Conservation (phyloP, 2,329 filamentous ascomycete genomes). For the Pseudogymnoascus sp. region DNA sequence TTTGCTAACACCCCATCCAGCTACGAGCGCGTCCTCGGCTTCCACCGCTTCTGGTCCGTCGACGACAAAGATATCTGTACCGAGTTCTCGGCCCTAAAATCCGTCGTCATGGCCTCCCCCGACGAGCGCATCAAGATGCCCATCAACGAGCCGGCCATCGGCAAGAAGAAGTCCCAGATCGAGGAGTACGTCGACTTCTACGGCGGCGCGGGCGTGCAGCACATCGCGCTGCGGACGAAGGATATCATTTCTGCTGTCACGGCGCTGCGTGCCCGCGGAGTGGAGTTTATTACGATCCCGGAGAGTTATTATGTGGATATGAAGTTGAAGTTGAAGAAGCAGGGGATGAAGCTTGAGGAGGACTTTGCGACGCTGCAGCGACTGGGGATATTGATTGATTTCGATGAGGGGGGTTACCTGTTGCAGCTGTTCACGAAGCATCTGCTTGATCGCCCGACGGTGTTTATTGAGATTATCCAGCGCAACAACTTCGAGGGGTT, state of each 20-base stretch:
- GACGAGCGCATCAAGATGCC: constrained; percentile 93
- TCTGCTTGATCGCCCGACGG: constrained; percentile 86
- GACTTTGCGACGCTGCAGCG: constrained; percentile 68
- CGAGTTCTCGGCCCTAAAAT: constrained; percentile 81
- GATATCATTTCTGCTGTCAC: constrained; percentile 73
- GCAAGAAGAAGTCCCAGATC: constrained; percentile 88
- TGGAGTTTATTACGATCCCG: constrained; percentile 88
- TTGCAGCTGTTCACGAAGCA: constrained; percentile 74
- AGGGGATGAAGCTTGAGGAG: constrained; percentile 59
- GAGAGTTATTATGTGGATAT: constrained; percentile 78
- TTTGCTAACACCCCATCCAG: background rate
- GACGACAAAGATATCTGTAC: constrained; percentile 90
- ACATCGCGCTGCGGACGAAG: constrained; percentile 76
- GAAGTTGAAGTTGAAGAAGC: constrained; percentile 58
- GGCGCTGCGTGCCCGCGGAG: constrained; percentile 73
- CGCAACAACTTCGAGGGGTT: constrained; percentile 84
- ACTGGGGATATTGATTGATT: constrained; percentile 87
- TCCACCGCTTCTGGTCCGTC: constrained; percentile 96
- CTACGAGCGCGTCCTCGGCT: constrained; percentile 82
- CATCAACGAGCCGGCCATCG: constrained; percentile 88
- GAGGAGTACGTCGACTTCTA: constrained; percentile 92
- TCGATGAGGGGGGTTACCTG: constrained; percentile 85
- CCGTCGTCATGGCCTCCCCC: constrained; percentile 80
- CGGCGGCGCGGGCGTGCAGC: constrained; percentile 81
- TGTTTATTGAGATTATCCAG: constrained; percentile 96